Conservation (phyloP, 2,329 filamentous ascomycete genomes). For the Verruconis gallopava region DNA sequence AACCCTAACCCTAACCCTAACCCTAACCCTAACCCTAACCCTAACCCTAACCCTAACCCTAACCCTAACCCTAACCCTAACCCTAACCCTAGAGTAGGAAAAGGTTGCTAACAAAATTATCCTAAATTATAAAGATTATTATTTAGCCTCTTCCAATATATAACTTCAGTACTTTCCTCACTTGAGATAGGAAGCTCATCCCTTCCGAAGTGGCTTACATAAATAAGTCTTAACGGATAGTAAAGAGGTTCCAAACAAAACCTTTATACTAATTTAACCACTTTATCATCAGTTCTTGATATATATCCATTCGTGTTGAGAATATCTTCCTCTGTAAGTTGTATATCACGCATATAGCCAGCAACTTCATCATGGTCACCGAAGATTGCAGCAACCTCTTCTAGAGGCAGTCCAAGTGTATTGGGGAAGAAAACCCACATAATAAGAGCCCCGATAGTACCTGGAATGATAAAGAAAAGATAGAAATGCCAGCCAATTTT, state of each 20-base stretch:
- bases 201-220: background rate
- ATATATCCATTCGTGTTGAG: too few relatives aligned
- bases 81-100: background rate
- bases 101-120: background rate
- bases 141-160: too few relatives aligned
- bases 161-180: too few relatives aligned
- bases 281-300: too few relatives aligned
- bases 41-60: conserved; percentile 1
- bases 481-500: conserved; percentile 18
- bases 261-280: too few relatives aligned
- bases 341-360: conserved; percentile 15
- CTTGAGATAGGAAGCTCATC: background rate
- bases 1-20: too few relatives aligned
- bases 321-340: background rate
- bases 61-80: conserved; percentile 1
- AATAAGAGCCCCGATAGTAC: conserved; percentile 10
- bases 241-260: background rate
- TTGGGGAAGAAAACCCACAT: conserved; percentile 6
- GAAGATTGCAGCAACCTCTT: conserved; percentile 13
- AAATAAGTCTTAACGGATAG: background rate
- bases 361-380: conserved; percentile 8
- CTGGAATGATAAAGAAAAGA: conserved; percentile 16
- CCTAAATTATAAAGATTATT: too few relatives aligned
- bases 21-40: background rate
- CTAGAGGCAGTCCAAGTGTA: conserved; percentile 1